Conservation (phyloP, 139 green algal species). For the Chlamydomonas sphaeroides region DNA sequence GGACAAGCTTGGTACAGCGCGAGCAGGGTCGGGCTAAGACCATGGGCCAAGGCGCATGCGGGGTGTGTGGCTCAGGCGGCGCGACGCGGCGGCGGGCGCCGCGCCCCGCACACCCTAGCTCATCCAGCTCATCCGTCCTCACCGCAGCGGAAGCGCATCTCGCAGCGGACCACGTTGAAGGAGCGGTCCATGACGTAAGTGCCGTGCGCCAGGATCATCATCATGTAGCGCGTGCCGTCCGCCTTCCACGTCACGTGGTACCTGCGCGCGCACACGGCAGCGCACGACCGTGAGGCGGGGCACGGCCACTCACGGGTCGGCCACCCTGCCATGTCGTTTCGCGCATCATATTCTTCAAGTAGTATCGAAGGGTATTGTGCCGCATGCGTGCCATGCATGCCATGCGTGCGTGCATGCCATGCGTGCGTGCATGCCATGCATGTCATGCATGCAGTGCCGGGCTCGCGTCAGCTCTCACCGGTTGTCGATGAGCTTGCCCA, state of each 20-base stretch:
- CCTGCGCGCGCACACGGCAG: too few relatives aligned
- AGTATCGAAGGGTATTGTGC: too few relatives aligned
- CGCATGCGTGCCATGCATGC: too few relatives aligned
- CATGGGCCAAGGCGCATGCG: not conserved
- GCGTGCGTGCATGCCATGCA: too few relatives aligned
- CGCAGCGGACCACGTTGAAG: slow-evolving; percentile 67
- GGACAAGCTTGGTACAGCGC: not conserved
- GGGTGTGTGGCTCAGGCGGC: too few relatives aligned
- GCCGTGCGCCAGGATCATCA: slow-evolving; percentile 80
- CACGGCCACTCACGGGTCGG: too few relatives aligned
- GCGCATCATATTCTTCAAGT: too few relatives aligned
- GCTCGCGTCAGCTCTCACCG: slow-evolving; percentile 55
- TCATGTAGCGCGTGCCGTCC: slow-evolving; percentile 96
- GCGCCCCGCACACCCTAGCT: not conserved
- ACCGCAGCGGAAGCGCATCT: slow-evolving; percentile 76
- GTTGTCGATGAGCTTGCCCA: slow-evolving; percentile 65
- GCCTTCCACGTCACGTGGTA: slow-evolving; percentile 97
- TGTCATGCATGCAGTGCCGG: too few relatives aligned
- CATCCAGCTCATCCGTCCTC: not conserved
- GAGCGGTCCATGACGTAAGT: slow-evolving; percentile 93
- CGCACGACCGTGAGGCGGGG: too few relatives aligned
- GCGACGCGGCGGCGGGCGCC: not conserved
- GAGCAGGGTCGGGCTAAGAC: not conserved
- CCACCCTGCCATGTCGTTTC: too few relatives aligned
- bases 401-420: too few relatives aligned